A percentile compares a stretch with the other conserved stretches of the same genome.
Evolutionary conservation across 2,329 filamentous ascomycete species (phyloP).

Genomic region (Mollisia scopiformis): DNA sequence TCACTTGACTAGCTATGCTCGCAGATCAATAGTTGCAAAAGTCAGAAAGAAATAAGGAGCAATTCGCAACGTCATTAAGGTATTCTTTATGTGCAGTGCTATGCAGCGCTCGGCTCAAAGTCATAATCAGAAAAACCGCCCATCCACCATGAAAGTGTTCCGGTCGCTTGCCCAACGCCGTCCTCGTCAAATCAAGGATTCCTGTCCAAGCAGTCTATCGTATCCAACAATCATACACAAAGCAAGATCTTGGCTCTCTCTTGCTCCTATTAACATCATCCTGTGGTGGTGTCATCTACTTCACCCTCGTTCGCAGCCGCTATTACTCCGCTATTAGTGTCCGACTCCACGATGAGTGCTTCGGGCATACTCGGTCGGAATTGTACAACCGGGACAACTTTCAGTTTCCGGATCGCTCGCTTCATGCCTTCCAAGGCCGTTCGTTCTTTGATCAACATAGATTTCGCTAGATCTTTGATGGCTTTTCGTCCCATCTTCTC

Average conservation of each 20-base stretch:
- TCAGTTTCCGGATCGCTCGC: constrained; percentile 66
- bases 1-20: no score
- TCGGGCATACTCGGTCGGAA: not conserved
- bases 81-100: not conserved
- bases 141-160: not conserved
- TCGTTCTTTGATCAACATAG: constrained; percentile 79
- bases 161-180: not conserved
- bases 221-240: constrained; percentile 2
- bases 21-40: not conserved
- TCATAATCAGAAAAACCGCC: not conserved
- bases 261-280: not conserved
- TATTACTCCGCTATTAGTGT: not conserved
- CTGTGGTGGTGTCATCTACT: not conserved
- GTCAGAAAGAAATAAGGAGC: not conserved
- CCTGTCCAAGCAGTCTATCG: not conserved
- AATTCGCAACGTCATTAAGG: not conserved
- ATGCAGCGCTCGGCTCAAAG: not conserved
- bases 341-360: not conserved
- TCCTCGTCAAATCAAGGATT: not conserved
- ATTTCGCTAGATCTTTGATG: constrained; percentile 74
- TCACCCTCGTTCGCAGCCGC: not conserved
- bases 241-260: not conserved
- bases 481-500: constrained; percentile 76
- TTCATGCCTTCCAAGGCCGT: constrained; percentile 80
- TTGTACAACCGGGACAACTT: constrained; percentile 13